Evolutionary conservation across 768 basidiomycete genomes (phyloP).

Genomic region (Leccinum obscurum): DNA sequence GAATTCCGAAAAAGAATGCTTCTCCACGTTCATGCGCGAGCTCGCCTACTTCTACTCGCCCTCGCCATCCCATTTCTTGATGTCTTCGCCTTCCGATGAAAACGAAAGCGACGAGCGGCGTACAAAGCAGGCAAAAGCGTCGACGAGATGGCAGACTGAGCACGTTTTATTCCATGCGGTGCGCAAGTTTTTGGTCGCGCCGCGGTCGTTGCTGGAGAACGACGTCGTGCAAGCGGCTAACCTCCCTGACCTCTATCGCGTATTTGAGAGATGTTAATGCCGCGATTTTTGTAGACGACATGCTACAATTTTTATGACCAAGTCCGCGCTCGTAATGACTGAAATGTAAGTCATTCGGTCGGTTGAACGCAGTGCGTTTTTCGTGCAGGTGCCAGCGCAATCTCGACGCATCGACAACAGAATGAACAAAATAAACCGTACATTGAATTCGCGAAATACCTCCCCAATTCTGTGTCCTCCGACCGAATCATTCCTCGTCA

Average conservation of each 20-base stretch:
- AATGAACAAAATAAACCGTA: neutral
- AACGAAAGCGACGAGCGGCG: slow-evolving; percentile 41
- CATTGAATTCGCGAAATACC: neutral
- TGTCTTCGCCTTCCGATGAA: slow-evolving; percentile 28
- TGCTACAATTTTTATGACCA: neutral
- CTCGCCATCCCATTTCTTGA: slow-evolving; percentile 19
- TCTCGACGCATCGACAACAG: neutral
- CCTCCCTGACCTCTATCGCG: slow-evolving; percentile 88
- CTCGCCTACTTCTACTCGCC: slow-evolving; percentile 91
- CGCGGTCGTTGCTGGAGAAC: slow-evolving; percentile 60
- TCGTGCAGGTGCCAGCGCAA: neutral
- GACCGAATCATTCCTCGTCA: neutral
- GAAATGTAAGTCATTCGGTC: neutral
- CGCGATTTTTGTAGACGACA: neutral
- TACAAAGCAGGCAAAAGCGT: slow-evolving; percentile 43
- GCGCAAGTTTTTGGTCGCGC: slow-evolving; percentile 72
- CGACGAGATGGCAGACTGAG: slow-evolving; percentile 80
- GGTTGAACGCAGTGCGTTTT: neutral
- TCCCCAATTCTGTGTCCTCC: neutral
- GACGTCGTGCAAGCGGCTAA: slow-evolving; percentile 89
- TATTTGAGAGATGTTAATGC: slow-evolving; percentile 87
- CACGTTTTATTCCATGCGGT: slow-evolving; percentile 88
- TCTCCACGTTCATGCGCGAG: slow-evolving; percentile 82
- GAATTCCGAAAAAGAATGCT: slow-evolving; percentile 83
- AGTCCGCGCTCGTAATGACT: neutral